Base-by-base conservation (phyloP, 805 yeast species). In the Priceomyces medius region DNA sequence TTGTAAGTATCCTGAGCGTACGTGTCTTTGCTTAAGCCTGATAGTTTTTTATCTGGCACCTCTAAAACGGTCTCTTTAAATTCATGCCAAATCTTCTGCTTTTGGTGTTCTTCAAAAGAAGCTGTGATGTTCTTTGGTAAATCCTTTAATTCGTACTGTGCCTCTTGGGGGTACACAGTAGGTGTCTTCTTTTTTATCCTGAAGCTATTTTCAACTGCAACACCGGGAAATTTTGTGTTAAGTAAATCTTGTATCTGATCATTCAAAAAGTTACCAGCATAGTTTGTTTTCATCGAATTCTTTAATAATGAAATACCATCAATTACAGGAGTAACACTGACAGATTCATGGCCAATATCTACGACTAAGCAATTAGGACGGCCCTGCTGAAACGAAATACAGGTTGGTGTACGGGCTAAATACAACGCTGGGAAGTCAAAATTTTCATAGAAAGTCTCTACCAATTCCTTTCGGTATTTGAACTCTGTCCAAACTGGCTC, bases 301-400 rank as follows among this genome's bases (percentile, higher is more conserved):
- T 79, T 83, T 35, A 84, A 73, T 43, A 86, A 64, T 35, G 88
- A 83, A 63, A 84, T 78, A 18, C 95, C 95, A 63, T 85, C 96
- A 45, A 83, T 80, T 16, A 85, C 88, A 2, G 90, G 96, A 4
- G 93, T 83, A 1, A 82, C 90, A 46, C 88, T 80, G 14, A 77
- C 71, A 2, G 82, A 66, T 56, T 85, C 90, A 56, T 86, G 93
- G 4, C 96, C 96, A 29, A 87, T 64, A 59, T 88, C 96, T 29
- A 88, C 91, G 29, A 88, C 88, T 23, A 88, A 68, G 58, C 95
- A 88, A 45, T 83, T 84, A 34, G 95, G 89, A 58, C 95, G 75
- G 3, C 96, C 96, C 48, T 85, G 84, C 8, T 91, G 89, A 64
- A 90, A 90, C 1, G 96, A 81, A 1, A 85, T 81, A 65, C 95